Percentiles rank a stretch among this genome's conserved stretches.
These are phyloP conservation scores for Elsinoe perseae DNA, from an alignment of 2,329 filamentous ascomycete species.

Conservation along the genomic window DNA sequence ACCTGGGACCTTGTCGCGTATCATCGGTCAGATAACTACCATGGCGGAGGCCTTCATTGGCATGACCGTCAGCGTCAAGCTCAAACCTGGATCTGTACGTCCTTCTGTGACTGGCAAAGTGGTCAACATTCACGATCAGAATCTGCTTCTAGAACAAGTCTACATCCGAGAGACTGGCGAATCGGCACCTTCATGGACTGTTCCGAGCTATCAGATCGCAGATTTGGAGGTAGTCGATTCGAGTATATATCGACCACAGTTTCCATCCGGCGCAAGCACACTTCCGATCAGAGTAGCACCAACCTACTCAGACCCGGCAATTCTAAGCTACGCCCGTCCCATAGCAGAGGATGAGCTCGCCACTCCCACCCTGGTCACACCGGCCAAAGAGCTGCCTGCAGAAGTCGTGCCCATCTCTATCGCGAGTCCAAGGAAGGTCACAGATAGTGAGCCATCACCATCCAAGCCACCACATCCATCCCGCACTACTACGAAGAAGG, in stretches of 20 bases:
- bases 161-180: constrained; percentile 49
- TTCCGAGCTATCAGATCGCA: constrained; percentile 51
- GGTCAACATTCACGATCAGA: constrained; percentile 54
- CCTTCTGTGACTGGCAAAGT: constrained; percentile 59
- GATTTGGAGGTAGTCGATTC: constrained; percentile 46
- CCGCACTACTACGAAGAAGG: constrained; percentile 34
- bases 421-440: constrained; percentile 17
- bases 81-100: constrained; percentile 57
- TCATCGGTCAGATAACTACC: constrained; percentile 9
- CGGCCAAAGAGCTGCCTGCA: constrained; percentile 12
- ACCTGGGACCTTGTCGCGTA: background rate
- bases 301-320: constrained; percentile 70
- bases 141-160: constrained; percentile 61
- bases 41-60: constrained; percentile 69
- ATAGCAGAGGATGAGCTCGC: constrained; percentile 23
- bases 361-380: constrained; percentile 19
- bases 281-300: constrained; percentile 14
- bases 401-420: constrained; percentile 12
- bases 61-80: constrained; percentile 64
- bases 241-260: constrained; percentile 19
- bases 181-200: constrained; percentile 45
- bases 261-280: constrained; percentile 19
- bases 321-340: constrained; percentile 56
- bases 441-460: constrained; percentile 25
- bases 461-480: constrained; percentile 21